Percentiles rank a stretch among this genome's conserved stretches.
Conservation (phyloP, 129 eudicot genomes). For the Centella asiatica region DNA sequence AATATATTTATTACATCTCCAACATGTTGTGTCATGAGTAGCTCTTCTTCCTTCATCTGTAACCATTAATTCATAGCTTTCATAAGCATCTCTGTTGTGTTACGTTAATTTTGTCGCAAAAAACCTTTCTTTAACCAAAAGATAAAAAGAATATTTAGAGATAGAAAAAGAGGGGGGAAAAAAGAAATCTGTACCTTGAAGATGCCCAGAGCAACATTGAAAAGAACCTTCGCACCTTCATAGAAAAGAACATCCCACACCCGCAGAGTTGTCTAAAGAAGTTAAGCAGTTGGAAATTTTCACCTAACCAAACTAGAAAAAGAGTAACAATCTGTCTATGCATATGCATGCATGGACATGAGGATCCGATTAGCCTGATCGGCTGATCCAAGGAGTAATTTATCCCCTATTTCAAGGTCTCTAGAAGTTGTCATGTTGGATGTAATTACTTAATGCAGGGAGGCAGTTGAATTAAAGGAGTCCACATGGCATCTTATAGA, state of each 20-base stretch:
- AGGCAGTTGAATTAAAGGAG: no score
- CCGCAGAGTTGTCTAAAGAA: constrained; percentile 73
- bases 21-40: constrained; percentile 52
- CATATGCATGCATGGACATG: neutral
- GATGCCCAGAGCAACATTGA: constrained; percentile 78
- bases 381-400: no score
- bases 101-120: no score
- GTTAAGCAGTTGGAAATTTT: neutral
- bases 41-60: constrained; percentile 92
- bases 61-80: constrained; percentile 6
- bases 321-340: neutral
- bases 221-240: constrained; percentile 78
- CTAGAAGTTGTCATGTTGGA: no score
- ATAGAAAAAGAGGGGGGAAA: no score
- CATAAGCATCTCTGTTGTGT: neutral
- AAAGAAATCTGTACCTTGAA: constrained; percentile 61
- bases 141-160: no score
- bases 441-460: no score
- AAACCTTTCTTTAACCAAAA: no score
- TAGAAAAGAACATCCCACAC: constrained; percentile 96
- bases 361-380: no score
- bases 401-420: no score
- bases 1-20: constrained; percentile 78
- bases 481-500: no score
- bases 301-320: neutral